A percentile compares a stretch with the other conserved stretches of the same genome.
Conservation (phyloP, 73 alveolate genomes). For the Paramecium primaurelia region DNA sequence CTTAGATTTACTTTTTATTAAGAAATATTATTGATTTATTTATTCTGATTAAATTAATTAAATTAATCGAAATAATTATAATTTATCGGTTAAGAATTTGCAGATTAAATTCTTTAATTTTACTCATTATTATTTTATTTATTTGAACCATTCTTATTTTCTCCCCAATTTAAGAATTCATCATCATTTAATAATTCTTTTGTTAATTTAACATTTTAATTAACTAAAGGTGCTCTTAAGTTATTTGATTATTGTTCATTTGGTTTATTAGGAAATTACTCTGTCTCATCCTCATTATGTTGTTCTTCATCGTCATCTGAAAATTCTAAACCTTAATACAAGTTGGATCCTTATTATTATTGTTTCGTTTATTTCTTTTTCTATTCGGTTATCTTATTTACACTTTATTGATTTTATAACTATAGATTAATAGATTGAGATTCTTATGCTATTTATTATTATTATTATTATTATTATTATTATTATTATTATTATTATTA, state of each 20-base stretch:
- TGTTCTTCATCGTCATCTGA: background rate
- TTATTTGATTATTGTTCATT: background rate
- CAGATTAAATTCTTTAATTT: background rate
- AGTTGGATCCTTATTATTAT: background rate
- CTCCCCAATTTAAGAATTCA: background rate
- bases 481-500: background rate
- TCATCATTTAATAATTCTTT: background rate
- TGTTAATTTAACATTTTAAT: background rate
- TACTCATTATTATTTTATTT: background rate
- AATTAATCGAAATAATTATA: background rate
- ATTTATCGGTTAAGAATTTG: background rate
- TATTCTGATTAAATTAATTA: background rate
- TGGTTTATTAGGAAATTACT: background rate
- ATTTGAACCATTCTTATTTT: background rate
- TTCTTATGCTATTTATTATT: background rate
- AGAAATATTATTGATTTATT: background rate
- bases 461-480: background rate
- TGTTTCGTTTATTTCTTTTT: background rate
- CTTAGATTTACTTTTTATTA: background rate
- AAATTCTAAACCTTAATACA: background rate
- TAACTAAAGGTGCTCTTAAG: background rate
- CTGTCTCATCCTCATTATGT: background rate
- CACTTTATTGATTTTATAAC: background rate
- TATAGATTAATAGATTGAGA: background rate
- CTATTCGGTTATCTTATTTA: background rate